phyloP scores from a whole-genome alignment of 345 rosid genomes.

The Nasturtium officinale region DNA sequence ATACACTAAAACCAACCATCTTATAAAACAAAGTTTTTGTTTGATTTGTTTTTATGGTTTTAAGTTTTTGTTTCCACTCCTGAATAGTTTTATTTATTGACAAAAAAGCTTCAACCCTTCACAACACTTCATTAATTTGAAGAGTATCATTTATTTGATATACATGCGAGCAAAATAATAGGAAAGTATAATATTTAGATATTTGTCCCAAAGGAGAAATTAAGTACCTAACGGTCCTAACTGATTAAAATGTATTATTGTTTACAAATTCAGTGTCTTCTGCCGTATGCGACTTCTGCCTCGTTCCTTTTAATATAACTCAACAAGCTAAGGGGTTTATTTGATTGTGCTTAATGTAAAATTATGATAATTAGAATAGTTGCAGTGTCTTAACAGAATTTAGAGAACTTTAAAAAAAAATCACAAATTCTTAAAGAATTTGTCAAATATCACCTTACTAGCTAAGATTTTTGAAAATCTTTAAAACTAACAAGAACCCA shows the following conservation, averaged over 20 bases:
- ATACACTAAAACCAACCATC: neutral
- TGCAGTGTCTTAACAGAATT: too few species aligned
- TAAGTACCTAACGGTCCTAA: slow-evolving; percentile 6
- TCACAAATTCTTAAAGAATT: too few species aligned
- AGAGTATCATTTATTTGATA: neutral
- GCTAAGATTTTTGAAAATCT: too few species aligned
- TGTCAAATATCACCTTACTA: too few species aligned
- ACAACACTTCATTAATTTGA: neutral
- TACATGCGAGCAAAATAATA: neutral
- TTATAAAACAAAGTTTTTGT: neutral
- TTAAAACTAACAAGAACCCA: too few species aligned
- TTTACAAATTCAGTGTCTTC: neutral
- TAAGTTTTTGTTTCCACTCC: neutral
- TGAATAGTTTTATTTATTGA: neutral
- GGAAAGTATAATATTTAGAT: neutral
- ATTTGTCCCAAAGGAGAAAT: slow-evolving; percentile 15
- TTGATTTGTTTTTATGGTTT: neutral
- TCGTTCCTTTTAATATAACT: neutral
- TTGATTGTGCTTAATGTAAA: too few species aligned
- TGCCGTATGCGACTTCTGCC: neutral
- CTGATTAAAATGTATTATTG: neutral
- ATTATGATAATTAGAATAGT: too few species aligned
- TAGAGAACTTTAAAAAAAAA: too few species aligned
- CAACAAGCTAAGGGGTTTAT: too few species aligned
- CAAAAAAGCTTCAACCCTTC: neutral